Percentiles rank a stretch among this genome's conserved stretches.
Conservation (phyloP, 768 basidiomycete species). For the Boletus huronensis region DNA sequence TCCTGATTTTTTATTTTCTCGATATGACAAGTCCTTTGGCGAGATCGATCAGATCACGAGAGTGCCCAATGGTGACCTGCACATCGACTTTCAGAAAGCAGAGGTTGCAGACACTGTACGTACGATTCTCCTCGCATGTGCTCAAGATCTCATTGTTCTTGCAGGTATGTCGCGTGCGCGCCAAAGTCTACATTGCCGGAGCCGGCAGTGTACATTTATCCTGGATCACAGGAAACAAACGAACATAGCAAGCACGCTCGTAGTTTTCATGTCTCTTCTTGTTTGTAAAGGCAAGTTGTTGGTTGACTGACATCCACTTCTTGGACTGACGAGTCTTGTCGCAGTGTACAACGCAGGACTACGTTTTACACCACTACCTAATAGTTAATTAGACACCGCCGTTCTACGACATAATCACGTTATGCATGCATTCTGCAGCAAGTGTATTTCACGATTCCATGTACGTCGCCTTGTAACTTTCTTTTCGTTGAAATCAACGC, state of each 20-base stretch:
- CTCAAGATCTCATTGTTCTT: slow-evolving; percentile 7
- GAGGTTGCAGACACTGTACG: slow-evolving; percentile 80
- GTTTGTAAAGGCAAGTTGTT: slow-evolving; percentile 26
- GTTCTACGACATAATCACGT: slow-evolving; percentile 29
- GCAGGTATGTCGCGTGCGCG: slow-evolving; percentile 76
- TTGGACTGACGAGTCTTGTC: slow-evolving; percentile 2
- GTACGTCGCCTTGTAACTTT: slow-evolving; percentile 4
- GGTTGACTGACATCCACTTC: not conserved
- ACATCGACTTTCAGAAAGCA: slow-evolving; percentile 67
- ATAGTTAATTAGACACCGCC: slow-evolving; percentile 22
- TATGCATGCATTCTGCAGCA: slow-evolving; percentile 21
- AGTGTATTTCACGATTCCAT: slow-evolving; percentile 30
- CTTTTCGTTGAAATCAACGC: not conserved
- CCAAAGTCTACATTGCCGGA: slow-evolving; percentile 67
- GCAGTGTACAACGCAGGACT: slow-evolving; percentile 29
- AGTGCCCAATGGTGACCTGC: slow-evolving; percentile 75
- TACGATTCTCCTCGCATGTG: slow-evolving; percentile 1
- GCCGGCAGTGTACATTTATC: slow-evolving; percentile 79
- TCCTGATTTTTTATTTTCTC: slow-evolving; percentile 9
- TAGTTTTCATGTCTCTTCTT: slow-evolving; percentile 1
- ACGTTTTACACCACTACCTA: slow-evolving; percentile 26
- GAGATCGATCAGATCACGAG: slow-evolving; percentile 69
- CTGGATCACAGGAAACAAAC: slow-evolving; percentile 59
- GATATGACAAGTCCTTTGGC: slow-evolving; percentile 57
- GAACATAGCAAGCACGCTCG: slow-evolving; percentile 20